A percentile compares a stretch with the other conserved stretches of the same genome.
Conservation (phyloP, 1,284 basidiomycete genomes). For the Ustilago lituana region DNA sequence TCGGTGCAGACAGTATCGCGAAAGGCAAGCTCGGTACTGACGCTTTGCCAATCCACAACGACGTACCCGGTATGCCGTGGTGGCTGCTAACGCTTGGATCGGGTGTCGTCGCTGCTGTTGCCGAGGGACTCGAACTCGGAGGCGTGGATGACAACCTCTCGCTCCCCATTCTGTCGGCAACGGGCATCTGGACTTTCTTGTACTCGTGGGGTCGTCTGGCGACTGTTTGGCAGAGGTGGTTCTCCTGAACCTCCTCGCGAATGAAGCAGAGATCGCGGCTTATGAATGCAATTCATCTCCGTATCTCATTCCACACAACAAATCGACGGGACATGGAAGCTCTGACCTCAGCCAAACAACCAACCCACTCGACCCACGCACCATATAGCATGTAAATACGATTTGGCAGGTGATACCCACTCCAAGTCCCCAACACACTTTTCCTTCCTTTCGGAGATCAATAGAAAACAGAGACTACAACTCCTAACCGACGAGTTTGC, state of each 20-base stretch:
- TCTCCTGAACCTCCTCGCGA: conserved; percentile 5
- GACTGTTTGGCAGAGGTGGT: conserved; percentile 27
- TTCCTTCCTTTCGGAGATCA: no score
- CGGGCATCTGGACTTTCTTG: conserved; percentile 74
- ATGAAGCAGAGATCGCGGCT: not conserved
- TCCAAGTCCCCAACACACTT: no score
- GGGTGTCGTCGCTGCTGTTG: conserved; percentile 67
- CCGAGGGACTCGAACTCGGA: conserved; percentile 76
- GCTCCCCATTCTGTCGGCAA: conserved; percentile 87
- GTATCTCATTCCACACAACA: not conserved
- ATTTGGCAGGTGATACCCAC: conserved; percentile 21
- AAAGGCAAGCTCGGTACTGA: conserved; percentile 40
- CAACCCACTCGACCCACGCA: not conserved
- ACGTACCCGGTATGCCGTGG: conserved; percentile 57
- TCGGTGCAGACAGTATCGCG: conserved; percentile 26
- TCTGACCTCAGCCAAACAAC: not conserved
- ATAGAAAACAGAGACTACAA: not conserved
- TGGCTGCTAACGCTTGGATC: conserved; percentile 46
- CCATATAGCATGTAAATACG: conserved; percentile 3
- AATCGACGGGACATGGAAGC: not conserved
- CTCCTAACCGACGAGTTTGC: no score
- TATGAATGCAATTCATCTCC: not conserved
- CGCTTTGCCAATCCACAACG: conserved; percentile 20
- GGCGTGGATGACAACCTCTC: conserved; percentile 92
- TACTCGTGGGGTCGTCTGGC: conserved; percentile 55